Percentiles rank a stretch among this genome's conserved stretches.
Evolutionary conservation across 768 basidiomycete genomes (phyloP).

Genomic region (Pholiota molesta): DNA sequence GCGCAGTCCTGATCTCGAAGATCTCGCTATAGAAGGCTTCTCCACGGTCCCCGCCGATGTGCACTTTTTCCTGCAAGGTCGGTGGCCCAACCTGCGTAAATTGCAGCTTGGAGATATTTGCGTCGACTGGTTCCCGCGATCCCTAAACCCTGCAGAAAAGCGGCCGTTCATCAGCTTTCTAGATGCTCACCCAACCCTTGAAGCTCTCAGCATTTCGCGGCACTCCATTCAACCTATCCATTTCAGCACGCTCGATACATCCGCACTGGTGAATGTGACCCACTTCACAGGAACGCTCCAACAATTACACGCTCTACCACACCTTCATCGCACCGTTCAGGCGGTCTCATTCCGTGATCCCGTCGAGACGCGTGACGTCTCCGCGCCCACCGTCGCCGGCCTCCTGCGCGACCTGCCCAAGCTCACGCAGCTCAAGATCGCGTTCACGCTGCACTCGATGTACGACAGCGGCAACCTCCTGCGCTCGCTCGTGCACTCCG

Average conservation of each 20-base stretch:
- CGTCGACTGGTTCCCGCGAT: slow-evolving; percentile 53
- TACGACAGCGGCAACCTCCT: slow-evolving; percentile 76
- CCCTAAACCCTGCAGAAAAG: slow-evolving; percentile 43
- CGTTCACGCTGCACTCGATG: slow-evolving; percentile 71
- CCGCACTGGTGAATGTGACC: slow-evolving; percentile 50
- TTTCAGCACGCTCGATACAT: slow-evolving; percentile 48
- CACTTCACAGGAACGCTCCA: slow-evolving; percentile 69
- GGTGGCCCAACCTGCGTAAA: slow-evolving; percentile 67
- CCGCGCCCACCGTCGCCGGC: slow-evolving; percentile 60
- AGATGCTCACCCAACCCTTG: slow-evolving; percentile 60
- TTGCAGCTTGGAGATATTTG: slow-evolving; percentile 69
- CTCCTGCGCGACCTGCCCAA: slow-evolving; percentile 59
- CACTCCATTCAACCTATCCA: slow-evolving; percentile 57
- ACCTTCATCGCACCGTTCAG: slow-evolving; percentile 50
- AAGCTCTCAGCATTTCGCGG: slow-evolving; percentile 52
- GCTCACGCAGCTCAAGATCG: slow-evolving; percentile 61
- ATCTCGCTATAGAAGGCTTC: slow-evolving; percentile 58
- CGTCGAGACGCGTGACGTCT: slow-evolving; percentile 67
- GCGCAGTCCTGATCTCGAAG: slow-evolving; percentile 67
- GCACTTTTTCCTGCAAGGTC: slow-evolving; percentile 56
- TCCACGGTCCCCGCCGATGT: slow-evolving; percentile 59
- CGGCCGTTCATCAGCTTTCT: slow-evolving; percentile 70
- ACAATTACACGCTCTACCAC: slow-evolving; percentile 65
- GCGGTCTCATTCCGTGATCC: slow-evolving; percentile 67
- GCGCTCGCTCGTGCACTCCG: slow-evolving; percentile 65